These are phyloP conservation scores for Cutaneotrichosporon dermatis DNA, from an alignment of 1,284 basidiomycete species.

Conservation along the genomic window DNA sequence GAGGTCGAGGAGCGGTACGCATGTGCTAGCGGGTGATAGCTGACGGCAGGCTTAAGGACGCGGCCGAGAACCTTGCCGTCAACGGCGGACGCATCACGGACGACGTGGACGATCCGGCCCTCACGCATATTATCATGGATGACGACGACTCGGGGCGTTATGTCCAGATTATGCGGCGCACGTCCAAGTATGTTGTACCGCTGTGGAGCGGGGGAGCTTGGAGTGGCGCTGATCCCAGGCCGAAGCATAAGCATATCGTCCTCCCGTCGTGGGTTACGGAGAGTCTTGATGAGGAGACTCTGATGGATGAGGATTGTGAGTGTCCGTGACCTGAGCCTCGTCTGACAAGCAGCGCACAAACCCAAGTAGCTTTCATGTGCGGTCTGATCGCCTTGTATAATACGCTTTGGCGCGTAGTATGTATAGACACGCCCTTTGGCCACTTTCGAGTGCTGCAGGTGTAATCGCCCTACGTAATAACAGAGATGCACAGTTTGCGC, in stretches of 20 bases:
- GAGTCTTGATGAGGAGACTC: constrained; percentile 70
- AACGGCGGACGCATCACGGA: constrained; percentile 66
- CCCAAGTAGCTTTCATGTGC: constrained; percentile 1
- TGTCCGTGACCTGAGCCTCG: not conserved
- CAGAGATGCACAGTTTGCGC: no score
- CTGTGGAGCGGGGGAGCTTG: not conserved
- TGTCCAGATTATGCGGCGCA: constrained; percentile 62
- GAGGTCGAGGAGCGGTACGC: constrained; percentile 55
- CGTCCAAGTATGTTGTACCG: constrained; percentile 57
- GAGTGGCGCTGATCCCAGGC: constrained; percentile 49
- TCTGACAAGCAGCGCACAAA: constrained; percentile 12
- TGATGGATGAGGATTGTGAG: constrained; percentile 65
- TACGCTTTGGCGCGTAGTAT: no score
- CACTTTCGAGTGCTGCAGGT: no score
- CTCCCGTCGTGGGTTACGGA: constrained; percentile 69
- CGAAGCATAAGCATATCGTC: constrained; percentile 71
- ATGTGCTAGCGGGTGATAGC: not conserved
- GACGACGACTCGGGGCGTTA: constrained; percentile 54
- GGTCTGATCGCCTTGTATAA: no score
- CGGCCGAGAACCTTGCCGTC: constrained; percentile 56
- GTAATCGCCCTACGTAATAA: no score
- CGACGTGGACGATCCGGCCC: constrained; percentile 63
- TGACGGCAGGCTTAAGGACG: constrained; percentile 56
- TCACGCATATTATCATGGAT: constrained; percentile 80
- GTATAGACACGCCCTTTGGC: no score